These are phyloP conservation scores for Monosporascus cannonballus DNA, from an alignment of 2,329 filamentous ascomycete genomes.

Conservation along the genomic window DNA sequence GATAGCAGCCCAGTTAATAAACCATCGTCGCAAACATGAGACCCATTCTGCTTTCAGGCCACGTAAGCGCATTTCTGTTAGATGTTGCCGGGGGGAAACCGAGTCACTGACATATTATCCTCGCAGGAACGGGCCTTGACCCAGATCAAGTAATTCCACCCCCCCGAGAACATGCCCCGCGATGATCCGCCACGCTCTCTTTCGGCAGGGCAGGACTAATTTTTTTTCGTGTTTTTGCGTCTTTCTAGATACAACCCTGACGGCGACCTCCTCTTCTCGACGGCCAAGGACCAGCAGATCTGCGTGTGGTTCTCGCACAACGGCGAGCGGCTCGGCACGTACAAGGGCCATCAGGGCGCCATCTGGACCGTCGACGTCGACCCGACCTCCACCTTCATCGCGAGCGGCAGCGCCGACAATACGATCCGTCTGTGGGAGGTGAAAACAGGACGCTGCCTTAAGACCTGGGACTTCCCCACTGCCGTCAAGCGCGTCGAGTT, in stretches of 20 bases:
- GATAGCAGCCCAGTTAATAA: conserved; percentile 8
- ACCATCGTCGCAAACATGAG: conserved; percentile 64
- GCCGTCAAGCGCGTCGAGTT: conserved; percentile 98
- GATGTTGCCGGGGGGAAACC: not conserved
- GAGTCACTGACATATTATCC: conserved; percentile 9
- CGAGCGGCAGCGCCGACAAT: conserved; percentile 95
- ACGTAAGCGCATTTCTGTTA: conserved; percentile 44
- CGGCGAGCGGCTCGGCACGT: conserved; percentile 93
- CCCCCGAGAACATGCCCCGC: conserved; percentile 4
- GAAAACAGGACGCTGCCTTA: conserved; percentile 84
- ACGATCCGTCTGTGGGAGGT: conserved; percentile 97
- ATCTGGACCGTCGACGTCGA: conserved; percentile 99
- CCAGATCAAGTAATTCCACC: conserved; percentile 69
- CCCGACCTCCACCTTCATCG: conserved; percentile 84
- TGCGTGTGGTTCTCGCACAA: conserved; percentile 98
- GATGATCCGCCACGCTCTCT: not conserved
- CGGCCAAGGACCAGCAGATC: conserved; percentile 92
- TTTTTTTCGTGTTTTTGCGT: conserved; percentile 3
- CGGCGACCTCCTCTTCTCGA: conserved; percentile 94
- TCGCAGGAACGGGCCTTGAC: conserved; percentile 80
- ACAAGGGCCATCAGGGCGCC: conserved; percentile 93
- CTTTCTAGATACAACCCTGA: conserved; percentile 73
- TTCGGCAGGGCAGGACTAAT: not conserved
- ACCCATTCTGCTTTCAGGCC: conserved; percentile 91
- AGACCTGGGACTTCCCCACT: conserved; percentile 96